Evolutionary conservation across 2,329 filamentous ascomycete genomes (phyloP).

Genomic region (Botryosphaeria agaves): DNA sequence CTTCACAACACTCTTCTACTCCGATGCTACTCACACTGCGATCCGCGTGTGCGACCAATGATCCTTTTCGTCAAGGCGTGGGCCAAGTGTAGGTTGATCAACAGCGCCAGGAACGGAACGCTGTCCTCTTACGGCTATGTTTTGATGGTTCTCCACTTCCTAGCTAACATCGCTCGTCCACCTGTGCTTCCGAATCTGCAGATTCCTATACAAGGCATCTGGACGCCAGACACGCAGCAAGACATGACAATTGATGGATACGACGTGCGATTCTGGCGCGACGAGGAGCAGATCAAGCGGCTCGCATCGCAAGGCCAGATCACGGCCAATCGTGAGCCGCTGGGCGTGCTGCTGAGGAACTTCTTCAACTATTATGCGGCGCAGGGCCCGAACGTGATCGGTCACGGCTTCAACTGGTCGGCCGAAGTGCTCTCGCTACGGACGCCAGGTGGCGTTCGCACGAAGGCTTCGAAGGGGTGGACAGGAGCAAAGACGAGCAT

Average conservation of each 20-base stretch:
- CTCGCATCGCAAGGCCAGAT: slow-evolving; percentile 42
- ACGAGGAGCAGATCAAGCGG: slow-evolving; percentile 49
- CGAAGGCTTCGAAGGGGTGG: slow-evolving; percentile 72
- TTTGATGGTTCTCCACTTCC: slow-evolving; percentile 79
- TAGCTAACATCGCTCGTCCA: slow-evolving; percentile 65
- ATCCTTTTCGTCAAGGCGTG: slow-evolving; percentile 81
- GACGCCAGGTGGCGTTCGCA: slow-evolving; percentile 47
- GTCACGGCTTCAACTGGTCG: slow-evolving; percentile 58
- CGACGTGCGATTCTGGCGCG: slow-evolving; percentile 61
- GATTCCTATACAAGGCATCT: too few species aligned
- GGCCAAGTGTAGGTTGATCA: slow-evolving; percentile 74
- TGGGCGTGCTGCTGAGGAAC: slow-evolving; percentile 57
- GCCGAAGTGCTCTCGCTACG: slow-evolving; percentile 64
- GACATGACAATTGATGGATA: slow-evolving; percentile 36
- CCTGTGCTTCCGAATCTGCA: slow-evolving; percentile 79
- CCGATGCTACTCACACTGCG: slow-evolving; percentile 66
- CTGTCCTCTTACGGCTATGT: slow-evolving; percentile 84
- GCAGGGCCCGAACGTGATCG: slow-evolving; percentile 33
- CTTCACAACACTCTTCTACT: slow-evolving; percentile 72
- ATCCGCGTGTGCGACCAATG: slow-evolving; percentile 59
- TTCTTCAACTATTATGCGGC: slow-evolving; percentile 83
- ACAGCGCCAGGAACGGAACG: slow-evolving; percentile 71
- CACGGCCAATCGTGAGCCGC: slow-evolving; percentile 49
- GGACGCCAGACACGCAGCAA: slow-evolving; percentile 20
- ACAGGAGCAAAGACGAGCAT: slow-evolving; percentile 57